A percentile compares a stretch with the other conserved stretches of the same genome.
Conservation (phyloP, 257 asterid species). For the Lycium ferocissimum region DNA sequence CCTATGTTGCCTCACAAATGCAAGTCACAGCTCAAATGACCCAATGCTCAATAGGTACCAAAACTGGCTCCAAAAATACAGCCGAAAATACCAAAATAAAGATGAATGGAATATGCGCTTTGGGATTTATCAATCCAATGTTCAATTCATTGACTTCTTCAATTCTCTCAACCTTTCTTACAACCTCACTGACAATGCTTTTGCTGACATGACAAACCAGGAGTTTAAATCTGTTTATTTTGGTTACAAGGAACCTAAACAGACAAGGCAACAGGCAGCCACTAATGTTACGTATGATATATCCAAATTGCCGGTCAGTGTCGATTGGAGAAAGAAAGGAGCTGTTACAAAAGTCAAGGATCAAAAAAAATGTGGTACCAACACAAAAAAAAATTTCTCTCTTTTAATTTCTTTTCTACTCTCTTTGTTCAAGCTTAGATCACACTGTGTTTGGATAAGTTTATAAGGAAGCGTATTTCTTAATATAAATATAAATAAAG, state of each 20-base stretch:
- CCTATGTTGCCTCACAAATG: conserved; percentile 39
- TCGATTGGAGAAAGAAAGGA: conserved; percentile 71
- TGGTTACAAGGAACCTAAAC: conserved; percentile 45
- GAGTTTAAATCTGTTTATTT: conserved; percentile 61
- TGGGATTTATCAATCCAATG: conserved; percentile 61
- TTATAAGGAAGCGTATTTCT: too few species aligned
- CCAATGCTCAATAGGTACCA: conserved; percentile 48
- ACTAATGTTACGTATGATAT: not conserved
- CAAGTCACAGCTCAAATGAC: conserved; percentile 31
- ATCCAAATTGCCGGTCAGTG: conserved; percentile 38
- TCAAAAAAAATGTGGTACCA: conserved; percentile 64
- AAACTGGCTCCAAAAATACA: conserved; percentile 52
- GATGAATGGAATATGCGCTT: conserved; percentile 66
- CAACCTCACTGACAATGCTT: conserved; percentile 59
- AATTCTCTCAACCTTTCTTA: conserved; percentile 67
- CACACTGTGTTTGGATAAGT: too few species aligned
- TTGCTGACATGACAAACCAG: conserved; percentile 70
- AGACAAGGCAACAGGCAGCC: not conserved
- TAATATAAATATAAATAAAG: too few species aligned
- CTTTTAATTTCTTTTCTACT: not conserved
- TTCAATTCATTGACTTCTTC: conserved; percentile 51
- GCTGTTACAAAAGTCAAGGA: conserved; percentile 69
- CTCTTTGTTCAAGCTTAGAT: not conserved
- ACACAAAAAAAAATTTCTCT: not conserved
- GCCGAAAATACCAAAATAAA: conserved; percentile 40